phyloP scores from a whole-genome alignment of 225 moss, liverwort and hornwort species.

The Sphagnum tenellum region DNA sequence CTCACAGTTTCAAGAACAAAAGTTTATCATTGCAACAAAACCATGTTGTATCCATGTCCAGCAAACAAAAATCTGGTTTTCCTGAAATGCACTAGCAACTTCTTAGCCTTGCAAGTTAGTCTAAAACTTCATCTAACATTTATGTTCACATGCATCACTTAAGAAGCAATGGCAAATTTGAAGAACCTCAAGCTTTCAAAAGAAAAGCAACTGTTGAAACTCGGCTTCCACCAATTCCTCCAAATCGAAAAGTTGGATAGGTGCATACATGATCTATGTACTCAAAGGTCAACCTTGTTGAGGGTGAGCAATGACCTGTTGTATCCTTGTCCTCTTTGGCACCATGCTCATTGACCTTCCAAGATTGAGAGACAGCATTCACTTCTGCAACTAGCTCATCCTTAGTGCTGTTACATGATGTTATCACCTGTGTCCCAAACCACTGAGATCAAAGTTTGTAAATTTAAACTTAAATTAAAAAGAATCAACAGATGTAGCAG shows the following conservation, averaged over 20 bases:
- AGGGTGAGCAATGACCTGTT: constrained; percentile 21
- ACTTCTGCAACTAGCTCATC: constrained; percentile 91
- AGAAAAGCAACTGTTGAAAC: constrained; percentile 81
- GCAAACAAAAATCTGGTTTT: too few species aligned
- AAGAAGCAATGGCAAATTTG: too few species aligned
- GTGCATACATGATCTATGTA: constrained; percentile 86
- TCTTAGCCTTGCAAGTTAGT: too few species aligned
- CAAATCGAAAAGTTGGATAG: constrained; percentile 82
- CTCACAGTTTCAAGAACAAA: too few species aligned
- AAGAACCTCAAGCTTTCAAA: constrained; percentile 16
- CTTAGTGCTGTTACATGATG: constrained; percentile 89
- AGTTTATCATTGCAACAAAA: too few species aligned
- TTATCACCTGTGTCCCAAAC: constrained; percentile 39
- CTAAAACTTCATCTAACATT: too few species aligned
- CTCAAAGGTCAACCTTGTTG: constrained; percentile 34
- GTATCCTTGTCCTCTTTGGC: constrained; percentile 43
- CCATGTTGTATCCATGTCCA: too few species aligned
- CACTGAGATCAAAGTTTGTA: too few species aligned
- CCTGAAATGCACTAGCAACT: too few species aligned
- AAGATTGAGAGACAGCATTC: constrained; percentile 31
- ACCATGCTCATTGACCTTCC: constrained; percentile 31
- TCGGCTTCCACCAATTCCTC: constrained; percentile 77
- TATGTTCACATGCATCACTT: too few species aligned
- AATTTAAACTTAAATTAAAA: too few species aligned
- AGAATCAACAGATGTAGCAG: too few species aligned